Percentiles rank a stretch among this genome's conserved stretches.
These are phyloP conservation scores for Floccularia luteovirens DNA, from an alignment of 768 basidiomycete genomes.

Conservation along the genomic window DNA sequence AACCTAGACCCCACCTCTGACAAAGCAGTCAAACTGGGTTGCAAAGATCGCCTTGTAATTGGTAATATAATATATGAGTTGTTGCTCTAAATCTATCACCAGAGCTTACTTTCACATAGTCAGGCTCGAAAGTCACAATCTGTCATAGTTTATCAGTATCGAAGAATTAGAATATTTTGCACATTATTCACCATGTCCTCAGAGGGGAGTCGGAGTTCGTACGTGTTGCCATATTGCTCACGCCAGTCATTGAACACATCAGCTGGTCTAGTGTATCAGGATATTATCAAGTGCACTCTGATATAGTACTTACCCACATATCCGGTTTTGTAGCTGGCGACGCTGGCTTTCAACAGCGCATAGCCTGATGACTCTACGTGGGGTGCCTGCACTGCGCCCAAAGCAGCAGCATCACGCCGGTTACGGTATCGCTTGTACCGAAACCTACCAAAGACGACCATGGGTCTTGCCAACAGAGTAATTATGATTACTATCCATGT, in stretches of 20 bases:
- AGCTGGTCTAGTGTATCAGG: no score
- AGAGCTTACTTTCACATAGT: constrained; percentile 31
- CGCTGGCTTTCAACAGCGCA: constrained; percentile 9
- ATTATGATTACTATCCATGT: not conserved
- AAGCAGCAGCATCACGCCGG: constrained; percentile 17
- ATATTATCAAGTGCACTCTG: no score
- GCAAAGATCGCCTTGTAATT: constrained; percentile 26
- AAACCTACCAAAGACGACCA: not conserved
- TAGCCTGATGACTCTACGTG: constrained; percentile 14
- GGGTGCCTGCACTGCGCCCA: constrained; percentile 24
- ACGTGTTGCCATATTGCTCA: constrained; percentile 14
- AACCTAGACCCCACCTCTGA: constrained; percentile 30
- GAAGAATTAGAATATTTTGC: no score
- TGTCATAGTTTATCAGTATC: no score
- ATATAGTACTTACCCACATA: constrained; percentile 25
- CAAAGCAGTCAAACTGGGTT: constrained; percentile 36
- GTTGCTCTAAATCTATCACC: no score
- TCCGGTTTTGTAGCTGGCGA: constrained; percentile 20
- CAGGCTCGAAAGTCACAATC: constrained; percentile 27
- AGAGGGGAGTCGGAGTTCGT: constrained; percentile 14
- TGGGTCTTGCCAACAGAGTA: not conserved
- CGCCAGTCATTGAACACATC: constrained; percentile 12
- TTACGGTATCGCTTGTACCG: constrained; percentile 13
- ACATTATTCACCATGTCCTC: constrained; percentile 21
- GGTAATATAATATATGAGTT: not conserved